These are phyloP conservation scores for Tylopilus sp. DNA, from an alignment of 768 basidiomycete species.

Conservation along the genomic window DNA sequence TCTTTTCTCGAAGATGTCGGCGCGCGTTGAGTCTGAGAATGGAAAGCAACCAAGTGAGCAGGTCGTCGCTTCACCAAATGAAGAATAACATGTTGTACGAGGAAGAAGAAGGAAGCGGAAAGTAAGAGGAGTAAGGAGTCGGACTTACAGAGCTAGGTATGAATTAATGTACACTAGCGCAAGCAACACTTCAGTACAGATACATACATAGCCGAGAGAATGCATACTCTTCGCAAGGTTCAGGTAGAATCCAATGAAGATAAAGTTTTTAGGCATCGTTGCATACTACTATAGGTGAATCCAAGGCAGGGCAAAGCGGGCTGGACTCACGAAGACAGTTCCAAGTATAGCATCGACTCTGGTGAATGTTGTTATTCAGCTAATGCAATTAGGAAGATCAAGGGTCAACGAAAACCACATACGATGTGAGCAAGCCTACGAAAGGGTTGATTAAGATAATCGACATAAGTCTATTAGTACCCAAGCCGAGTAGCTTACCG, in stretches of 20 bases:
- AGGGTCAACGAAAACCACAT: slow-evolving; percentile 19
- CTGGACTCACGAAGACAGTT: slow-evolving; percentile 35
- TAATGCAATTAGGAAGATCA: background rate
- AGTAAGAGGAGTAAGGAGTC: background rate
- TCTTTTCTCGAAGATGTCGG: slow-evolving; percentile 30
- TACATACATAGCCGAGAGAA: background rate
- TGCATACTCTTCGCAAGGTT: slow-evolving; percentile 50
- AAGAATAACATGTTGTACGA: background rate
- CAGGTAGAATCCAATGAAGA: slow-evolving; percentile 52
- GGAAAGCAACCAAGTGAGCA: background rate
- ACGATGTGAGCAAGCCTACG: slow-evolving; percentile 40
- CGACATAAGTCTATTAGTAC: slow-evolving; percentile 11
- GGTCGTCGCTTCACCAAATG: background rate
- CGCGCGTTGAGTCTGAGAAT: slow-evolving; percentile 44
- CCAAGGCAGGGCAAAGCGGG: background rate
- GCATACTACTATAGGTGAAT: slow-evolving; percentile 29
- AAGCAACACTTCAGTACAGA: background rate
- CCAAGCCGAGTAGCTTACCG: slow-evolving; percentile 28
- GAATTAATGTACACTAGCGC: slow-evolving; percentile 51
- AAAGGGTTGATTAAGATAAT: slow-evolving; percentile 11
- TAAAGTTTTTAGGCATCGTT: slow-evolving; percentile 49
- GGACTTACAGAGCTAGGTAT: slow-evolving; percentile 44
- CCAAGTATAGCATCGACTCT: slow-evolving; percentile 46
- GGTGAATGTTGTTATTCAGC: slow-evolving; percentile 1
- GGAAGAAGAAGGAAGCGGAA: background rate